These are phyloP conservation scores for Pyrenochaeta sp. DNA, from an alignment of 2,329 filamentous ascomycete species.

Conservation along the genomic window DNA sequence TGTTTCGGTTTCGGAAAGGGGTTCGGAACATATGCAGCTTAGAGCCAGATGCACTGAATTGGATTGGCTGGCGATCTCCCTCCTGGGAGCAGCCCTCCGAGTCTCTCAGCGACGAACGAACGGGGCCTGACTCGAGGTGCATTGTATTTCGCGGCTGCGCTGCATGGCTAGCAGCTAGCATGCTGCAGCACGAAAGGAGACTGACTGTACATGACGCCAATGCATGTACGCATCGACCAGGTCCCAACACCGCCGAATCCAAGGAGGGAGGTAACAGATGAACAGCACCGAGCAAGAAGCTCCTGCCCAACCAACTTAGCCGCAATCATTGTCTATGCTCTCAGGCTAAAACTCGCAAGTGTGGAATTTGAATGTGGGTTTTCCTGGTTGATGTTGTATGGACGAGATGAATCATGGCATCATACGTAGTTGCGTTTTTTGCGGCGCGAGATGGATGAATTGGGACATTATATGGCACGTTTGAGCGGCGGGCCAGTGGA, in stretches of 20 bases:
- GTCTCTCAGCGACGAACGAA: no score
- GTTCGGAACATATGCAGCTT: no score
- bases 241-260: slow-evolving; percentile 13
- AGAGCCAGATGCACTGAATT: no score
- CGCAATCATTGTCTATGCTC: slow-evolving; percentile 9
- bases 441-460: no score
- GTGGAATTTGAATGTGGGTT: background rate
- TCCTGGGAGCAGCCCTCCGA: no score
- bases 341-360: background rate
- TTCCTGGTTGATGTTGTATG: background rate
- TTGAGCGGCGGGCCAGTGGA: no score
- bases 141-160: slow-evolving; percentile 21
- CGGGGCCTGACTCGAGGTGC: slow-evolving; percentile 30
- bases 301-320: slow-evolving; percentile 37
- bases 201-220: slow-evolving; percentile 36
- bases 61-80: no score
- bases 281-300: slow-evolving; percentile 6
- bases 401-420: background rate
- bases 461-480: no score
- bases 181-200: slow-evolving; percentile 34
- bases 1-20: no score
- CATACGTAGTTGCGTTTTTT: no score
- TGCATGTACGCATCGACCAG: slow-evolving; percentile 37
- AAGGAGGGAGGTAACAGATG: slow-evolving; percentile 2
- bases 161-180: slow-evolving; percentile 17